Evolutionary conservation across 176 grass and related monocot species (phyloP).

Genomic region (Ensete glaucum): DNA sequence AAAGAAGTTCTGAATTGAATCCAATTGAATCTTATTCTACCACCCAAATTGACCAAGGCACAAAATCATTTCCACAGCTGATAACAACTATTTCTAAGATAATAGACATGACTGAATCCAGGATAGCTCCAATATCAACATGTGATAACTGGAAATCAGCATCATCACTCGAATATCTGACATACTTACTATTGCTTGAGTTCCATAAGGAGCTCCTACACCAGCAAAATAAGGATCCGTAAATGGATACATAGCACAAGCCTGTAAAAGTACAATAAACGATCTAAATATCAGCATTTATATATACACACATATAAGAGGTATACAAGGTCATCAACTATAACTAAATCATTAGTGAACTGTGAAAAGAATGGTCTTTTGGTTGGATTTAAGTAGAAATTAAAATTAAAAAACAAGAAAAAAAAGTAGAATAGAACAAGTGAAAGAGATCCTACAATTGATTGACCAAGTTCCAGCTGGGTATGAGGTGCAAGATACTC

Average conservation of each 20-base stretch:
- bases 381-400: neutral
- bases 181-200: constrained; percentile 57
- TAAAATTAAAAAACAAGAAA: neutral
- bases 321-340: neutral
- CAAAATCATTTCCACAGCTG: no score
- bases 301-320: no score
- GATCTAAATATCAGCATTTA: neutral
- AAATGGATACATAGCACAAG: constrained; percentile 65
- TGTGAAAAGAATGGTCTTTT: neutral
- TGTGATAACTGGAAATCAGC: neutral
- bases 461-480: constrained; percentile 77
- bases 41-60: no score
- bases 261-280: constrained; percentile 35
- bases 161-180: constrained; percentile 13
- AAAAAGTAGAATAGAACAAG: constrained; percentile 17
- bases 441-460: constrained; percentile 38
- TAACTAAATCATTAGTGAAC: no score
- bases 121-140: neutral
- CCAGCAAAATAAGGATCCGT: constrained; percentile 70
- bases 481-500: constrained; percentile 63
- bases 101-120: no score
- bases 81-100: no score
- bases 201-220: constrained; percentile 58
- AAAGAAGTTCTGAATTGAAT: no score
- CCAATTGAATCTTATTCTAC: no score